A percentile compares a stretch with the other conserved stretches of the same genome.
Conservation (phyloP, 1,139 yeast species). For the Suhomyces anneliseae region DNA sequence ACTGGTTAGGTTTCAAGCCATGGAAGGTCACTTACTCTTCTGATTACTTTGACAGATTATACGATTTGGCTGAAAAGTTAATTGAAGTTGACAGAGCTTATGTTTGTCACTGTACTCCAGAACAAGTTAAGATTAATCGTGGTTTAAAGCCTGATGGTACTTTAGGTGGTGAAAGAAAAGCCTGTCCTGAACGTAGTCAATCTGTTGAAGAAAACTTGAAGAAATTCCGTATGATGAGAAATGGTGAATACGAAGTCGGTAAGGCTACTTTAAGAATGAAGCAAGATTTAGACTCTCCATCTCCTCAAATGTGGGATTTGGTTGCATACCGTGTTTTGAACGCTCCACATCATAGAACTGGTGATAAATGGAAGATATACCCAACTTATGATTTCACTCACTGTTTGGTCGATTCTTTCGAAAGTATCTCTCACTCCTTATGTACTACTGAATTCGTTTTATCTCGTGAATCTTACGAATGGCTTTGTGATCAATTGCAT, state of each 20-base stretch:
- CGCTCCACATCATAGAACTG: conserved; percentile 95
- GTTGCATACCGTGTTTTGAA: conserved; percentile 96
- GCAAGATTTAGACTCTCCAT: conserved; percentile 86
- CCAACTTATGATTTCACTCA: conserved; percentile 99
- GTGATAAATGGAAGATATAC: conserved; percentile 94
- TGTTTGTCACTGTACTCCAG: conserved; percentile 92
- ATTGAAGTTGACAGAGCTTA: conserved; percentile 74
- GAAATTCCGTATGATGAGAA: conserved; percentile 88
- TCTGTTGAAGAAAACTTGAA: conserved; percentile 70
- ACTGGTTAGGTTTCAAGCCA: conserved; percentile 92
- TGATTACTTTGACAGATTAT: conserved; percentile 88
- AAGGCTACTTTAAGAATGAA: conserved; percentile 96
- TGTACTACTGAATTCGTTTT: conserved; percentile 94
- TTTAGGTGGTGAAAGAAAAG: conserved; percentile 85
- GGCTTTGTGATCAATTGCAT: conserved; percentile 95
- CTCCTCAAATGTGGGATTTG: conserved; percentile 99
- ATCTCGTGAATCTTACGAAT: conserved; percentile 93
- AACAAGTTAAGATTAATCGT: conserved; percentile 84
- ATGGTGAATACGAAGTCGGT: conserved; percentile 84
- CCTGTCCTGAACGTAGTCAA: conserved; percentile 74
- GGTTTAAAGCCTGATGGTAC: conserved; percentile 92
- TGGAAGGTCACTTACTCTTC: conserved; percentile 95
- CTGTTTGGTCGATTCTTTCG: conserved; percentile 97
- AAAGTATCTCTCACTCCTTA: conserved; percentile 90
- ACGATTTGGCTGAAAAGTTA: conserved; percentile 80